These are phyloP conservation scores for Myriosclerotinia scirpicola DNA, from an alignment of 2,329 filamentous ascomycete genomes.

Conservation along the genomic window DNA sequence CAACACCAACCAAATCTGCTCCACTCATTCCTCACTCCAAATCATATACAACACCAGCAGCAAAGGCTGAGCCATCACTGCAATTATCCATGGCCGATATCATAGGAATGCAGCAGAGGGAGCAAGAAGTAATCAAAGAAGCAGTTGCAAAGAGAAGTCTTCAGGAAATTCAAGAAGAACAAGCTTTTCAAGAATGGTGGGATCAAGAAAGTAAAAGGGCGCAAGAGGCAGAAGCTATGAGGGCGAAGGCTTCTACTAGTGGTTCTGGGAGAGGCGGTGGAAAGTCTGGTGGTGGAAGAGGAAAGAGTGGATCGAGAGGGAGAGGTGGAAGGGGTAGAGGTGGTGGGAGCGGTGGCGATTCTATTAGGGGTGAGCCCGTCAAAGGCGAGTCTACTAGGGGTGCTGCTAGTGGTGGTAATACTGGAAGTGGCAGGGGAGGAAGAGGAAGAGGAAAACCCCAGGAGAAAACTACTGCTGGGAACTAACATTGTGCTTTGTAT, in stretches of 20 bases:
- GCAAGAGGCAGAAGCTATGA: slow-evolving; percentile 45
- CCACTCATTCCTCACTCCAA: slow-evolving; percentile 59
- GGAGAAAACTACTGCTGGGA: slow-evolving; percentile 17
- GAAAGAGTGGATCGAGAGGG: slow-evolving; percentile 28
- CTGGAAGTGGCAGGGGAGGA: slow-evolving; percentile 24
- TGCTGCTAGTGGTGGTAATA: background rate
- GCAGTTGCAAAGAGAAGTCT: slow-evolving; percentile 84
- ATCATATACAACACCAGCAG: slow-evolving; percentile 56
- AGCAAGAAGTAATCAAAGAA: slow-evolving; percentile 80
- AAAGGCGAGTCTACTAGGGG: too few relatives aligned
- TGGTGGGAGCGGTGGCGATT: background rate
- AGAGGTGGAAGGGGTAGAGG: slow-evolving; percentile 23
- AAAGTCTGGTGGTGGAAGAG: slow-evolving; percentile 30
- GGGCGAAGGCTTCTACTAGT: slow-evolving; percentile 24
- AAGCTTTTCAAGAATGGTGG: slow-evolving; percentile 97
- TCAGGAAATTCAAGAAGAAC: slow-evolving; percentile 94
- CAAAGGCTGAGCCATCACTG: slow-evolving; percentile 61
- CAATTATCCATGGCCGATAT: slow-evolving; percentile 85
- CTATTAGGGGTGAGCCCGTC: background rate
- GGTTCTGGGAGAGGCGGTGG: slow-evolving; percentile 33
- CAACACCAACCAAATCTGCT: slow-evolving; percentile 36
- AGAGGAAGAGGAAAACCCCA: slow-evolving; percentile 24
- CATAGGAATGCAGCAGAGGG: slow-evolving; percentile 78
- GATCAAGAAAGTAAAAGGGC: slow-evolving; percentile 76
- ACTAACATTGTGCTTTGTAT: slow-evolving; percentile 17